Base-by-base conservation (phyloP, 371 early-diverging fungal species). In the Apophysomyces variabilis region DNA sequence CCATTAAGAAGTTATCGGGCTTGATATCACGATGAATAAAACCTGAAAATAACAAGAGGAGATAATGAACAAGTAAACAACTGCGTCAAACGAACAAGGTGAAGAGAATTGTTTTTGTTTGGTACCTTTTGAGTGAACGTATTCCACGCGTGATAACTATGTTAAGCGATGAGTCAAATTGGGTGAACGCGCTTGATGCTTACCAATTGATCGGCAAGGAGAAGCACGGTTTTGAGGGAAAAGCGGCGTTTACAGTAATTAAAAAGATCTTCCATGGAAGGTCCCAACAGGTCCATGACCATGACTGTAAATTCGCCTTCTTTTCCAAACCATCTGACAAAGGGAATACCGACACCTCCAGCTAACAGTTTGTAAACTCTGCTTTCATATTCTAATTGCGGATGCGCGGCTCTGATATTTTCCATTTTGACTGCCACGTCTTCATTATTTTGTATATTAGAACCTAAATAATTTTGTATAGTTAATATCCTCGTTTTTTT, bases 1-100 rank as follows among this genome's bases (percentile, higher is more conserved):
- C 99, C 96, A 99, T 98, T 66, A 99, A 84, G 79, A 99, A 99
- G 86, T 99, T 99, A 80, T 99, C 99, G 13, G 99, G 99, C 74
- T 94, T 93, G 68, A 94, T 93, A 74, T 94, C 93, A 69, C 94
- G 88, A 73, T 94, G 93, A 72, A 93, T 90, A 69, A 82, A 79
- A 13, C 75, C 75, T 73, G 14, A 57, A 26, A 57, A 9, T 9
- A 35, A 57, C 32, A 57, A 60, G 9, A 54, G 0, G 21, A 41
- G 38, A 41, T 44, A 5, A 43, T 18, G 16, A 21, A 56, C 18
- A 16, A 1, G 16, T 56, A 11, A 13, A 56, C 56, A 56, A 9
- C 8, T 56, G 16, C 16, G 16, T 56, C 32, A 26, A 26, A 26
- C 32, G 3, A 26, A 26, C 32, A 26, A 26, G 32, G 32, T 26